phyloP scores from a whole-genome alignment of 306 rosid genomes.

The Geum urbanum region DNA sequence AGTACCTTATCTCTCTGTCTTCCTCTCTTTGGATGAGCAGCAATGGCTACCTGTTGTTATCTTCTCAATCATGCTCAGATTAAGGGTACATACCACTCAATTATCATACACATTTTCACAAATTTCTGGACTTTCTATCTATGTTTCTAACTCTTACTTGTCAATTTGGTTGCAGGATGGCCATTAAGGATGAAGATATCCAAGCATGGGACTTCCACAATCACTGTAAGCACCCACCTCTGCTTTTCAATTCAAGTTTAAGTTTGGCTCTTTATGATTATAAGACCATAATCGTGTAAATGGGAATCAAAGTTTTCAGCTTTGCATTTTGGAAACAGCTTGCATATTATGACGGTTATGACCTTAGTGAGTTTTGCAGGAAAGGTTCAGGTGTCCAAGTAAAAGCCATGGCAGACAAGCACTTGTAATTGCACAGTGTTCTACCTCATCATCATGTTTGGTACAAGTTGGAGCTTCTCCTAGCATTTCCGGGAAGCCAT shows the following conservation, averaged over 20 bases:
- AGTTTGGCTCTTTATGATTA: too few relatives aligned
- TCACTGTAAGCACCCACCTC: constrained; percentile 33
- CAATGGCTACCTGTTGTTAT: constrained; percentile 31
- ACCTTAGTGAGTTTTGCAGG: constrained; percentile 37
- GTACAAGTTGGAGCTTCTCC: constrained; percentile 25
- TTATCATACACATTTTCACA: not conserved
- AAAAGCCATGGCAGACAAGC: constrained; percentile 28
- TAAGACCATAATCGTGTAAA: not conserved
- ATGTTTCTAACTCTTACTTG: not conserved
- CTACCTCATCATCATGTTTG: constrained; percentile 30
- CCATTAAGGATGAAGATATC: constrained; percentile 13
- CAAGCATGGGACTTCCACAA: constrained; percentile 18
- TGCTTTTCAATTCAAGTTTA: too few relatives aligned
- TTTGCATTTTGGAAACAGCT: too few relatives aligned
- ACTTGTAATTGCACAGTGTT: constrained; percentile 28
- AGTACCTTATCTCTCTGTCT: too few relatives aligned
- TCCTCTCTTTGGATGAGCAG: not conserved
- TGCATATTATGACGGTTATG: too few relatives aligned
- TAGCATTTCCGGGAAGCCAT: constrained; percentile 18
- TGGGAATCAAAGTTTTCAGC: not conserved
- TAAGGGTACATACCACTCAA: constrained; percentile 30
- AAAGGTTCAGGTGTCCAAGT: constrained; percentile 30
- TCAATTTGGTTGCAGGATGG: constrained; percentile 28
- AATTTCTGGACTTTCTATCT: not conserved
- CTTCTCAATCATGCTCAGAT: constrained; percentile 28